These are phyloP conservation scores for Butyriboletus appendiculatus DNA, from an alignment of 1,284 basidiomycete genomes.

Conservation along the genomic window DNA sequence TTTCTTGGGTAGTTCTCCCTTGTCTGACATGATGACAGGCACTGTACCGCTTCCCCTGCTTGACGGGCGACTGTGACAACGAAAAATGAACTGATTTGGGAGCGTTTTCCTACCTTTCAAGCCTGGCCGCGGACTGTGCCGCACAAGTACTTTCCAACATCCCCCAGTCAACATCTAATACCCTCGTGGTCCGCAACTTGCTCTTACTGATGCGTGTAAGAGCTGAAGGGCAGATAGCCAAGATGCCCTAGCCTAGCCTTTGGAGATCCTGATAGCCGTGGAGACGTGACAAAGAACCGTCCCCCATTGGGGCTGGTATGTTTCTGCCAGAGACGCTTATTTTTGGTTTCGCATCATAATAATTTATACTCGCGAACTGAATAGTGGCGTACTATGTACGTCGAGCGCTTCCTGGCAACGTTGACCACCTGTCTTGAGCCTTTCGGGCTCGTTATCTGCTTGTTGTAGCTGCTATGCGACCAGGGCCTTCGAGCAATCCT, in stretches of 20 bases:
- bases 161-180: neutral
- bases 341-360: conserved; percentile 7
- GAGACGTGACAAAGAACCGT: neutral
- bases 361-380: neutral
- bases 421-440: neutral
- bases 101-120: conserved; percentile 22
- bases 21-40: conserved; percentile 31
- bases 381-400: conserved; percentile 10
- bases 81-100: conserved; percentile 31
- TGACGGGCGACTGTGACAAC: conserved; percentile 15
- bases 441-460: neutral
- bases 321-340: conserved; percentile 4
- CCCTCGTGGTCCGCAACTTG: conserved; percentile 3
- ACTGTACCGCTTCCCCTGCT: conserved; percentile 11
- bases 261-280: neutral
- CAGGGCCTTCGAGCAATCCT: neutral
- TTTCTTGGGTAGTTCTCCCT: conserved; percentile 25
- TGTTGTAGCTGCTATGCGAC: neutral
- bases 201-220: neutral
- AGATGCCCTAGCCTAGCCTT: neutral
- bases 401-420: neutral
- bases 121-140: conserved; percentile 18
- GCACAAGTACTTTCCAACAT: conserved; percentile 4
- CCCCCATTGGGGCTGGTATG: conserved; percentile 2
- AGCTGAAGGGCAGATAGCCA: neutral